A percentile compares a stretch with the other conserved stretches of the same genome.
These are phyloP conservation scores for Solanum arcanum DNA, from an alignment of 257 asterid species.

Conservation along the genomic window DNA sequence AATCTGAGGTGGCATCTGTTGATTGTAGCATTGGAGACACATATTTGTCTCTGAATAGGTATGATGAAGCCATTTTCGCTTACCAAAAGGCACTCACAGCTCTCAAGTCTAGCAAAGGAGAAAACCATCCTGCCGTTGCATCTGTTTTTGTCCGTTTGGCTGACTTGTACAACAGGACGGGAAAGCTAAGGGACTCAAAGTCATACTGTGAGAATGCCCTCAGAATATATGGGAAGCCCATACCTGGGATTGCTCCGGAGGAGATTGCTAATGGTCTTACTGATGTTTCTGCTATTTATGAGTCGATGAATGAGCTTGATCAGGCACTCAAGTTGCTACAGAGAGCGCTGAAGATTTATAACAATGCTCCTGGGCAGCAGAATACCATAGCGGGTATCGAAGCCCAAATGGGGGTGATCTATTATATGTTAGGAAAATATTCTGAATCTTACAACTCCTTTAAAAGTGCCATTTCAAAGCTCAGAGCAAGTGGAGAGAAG, in stretches of 20 bases:
- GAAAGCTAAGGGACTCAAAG: conserved; percentile 72
- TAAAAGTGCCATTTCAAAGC: conserved; percentile 49
- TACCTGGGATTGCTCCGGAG: conserved; percentile 74
- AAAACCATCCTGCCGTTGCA: conserved; percentile 85
- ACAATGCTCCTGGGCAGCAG: conserved; percentile 84
- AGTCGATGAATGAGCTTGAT: conserved; percentile 82
- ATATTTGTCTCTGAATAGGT: conserved; percentile 64
- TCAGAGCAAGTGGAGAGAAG: conserved; percentile 83
- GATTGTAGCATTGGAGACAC: conserved; percentile 89
- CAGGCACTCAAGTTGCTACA: conserved; percentile 69
- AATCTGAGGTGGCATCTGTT: conserved; percentile 70
- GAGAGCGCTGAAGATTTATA: conserved; percentile 80
- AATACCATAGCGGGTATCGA: conserved; percentile 81
- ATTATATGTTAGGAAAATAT: conserved; percentile 71
- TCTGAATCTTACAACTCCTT: conserved; percentile 59
- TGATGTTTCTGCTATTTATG: conserved; percentile 81
- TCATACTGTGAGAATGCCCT: conserved; percentile 89
- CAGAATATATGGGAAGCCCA: conserved; percentile 57
- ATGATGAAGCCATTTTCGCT: conserved; percentile 78
- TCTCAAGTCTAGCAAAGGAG: conserved; percentile 78
- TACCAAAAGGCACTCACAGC: conserved; percentile 84
- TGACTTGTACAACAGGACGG: conserved; percentile 71
- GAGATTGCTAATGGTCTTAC: conserved; percentile 85
- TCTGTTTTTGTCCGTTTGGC: conserved; percentile 84
- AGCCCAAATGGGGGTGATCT: conserved; percentile 90